These are phyloP conservation scores for Hanseniaspora singularis DNA, from an alignment of 805 yeast species.

Conservation along the genomic window DNA sequence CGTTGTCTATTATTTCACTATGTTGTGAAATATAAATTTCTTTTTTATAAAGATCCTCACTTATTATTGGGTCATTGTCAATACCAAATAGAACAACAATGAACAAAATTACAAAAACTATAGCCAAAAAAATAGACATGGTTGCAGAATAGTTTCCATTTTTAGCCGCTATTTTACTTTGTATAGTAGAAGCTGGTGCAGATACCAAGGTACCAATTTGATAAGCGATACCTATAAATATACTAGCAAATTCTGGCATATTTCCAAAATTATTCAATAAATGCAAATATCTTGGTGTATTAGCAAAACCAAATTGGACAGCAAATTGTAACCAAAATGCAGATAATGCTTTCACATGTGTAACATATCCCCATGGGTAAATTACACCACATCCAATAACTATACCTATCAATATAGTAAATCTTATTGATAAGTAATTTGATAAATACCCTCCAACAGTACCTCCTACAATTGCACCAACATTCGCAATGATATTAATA, in stretches of 20 bases:
- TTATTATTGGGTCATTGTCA: constrained; percentile 32
- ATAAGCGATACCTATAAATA: constrained; percentile 51
- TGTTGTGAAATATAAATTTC: no score
- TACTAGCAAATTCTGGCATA: constrained; percentile 38
- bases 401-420: constrained; percentile 45
- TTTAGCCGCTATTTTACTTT: constrained; percentile 44
- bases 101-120: constrained; percentile 44
- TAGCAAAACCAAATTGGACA: constrained; percentile 64
- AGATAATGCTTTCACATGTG: constrained; percentile 39
- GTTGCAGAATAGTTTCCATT: constrained; percentile 44
- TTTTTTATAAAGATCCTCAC: no score
- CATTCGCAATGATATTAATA: constrained; percentile 48
- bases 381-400: constrained; percentile 47
- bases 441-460: constrained; percentile 46
- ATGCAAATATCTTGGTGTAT: constrained; percentile 48
- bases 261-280: constrained; percentile 47
- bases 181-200: constrained; percentile 59
- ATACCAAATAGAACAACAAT: constrained; percentile 47
- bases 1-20: no score
- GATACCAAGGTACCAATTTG: constrained; percentile 60
- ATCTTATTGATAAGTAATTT: constrained; percentile 56
- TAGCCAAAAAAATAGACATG: constrained; percentile 57
- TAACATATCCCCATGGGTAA: constrained; percentile 50
- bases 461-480: constrained; percentile 62
- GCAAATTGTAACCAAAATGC: constrained; percentile 50